These are phyloP conservation scores for Boletales sp. DNA, from an alignment of 768 basidiomycete genomes.

Conservation along the genomic window DNA sequence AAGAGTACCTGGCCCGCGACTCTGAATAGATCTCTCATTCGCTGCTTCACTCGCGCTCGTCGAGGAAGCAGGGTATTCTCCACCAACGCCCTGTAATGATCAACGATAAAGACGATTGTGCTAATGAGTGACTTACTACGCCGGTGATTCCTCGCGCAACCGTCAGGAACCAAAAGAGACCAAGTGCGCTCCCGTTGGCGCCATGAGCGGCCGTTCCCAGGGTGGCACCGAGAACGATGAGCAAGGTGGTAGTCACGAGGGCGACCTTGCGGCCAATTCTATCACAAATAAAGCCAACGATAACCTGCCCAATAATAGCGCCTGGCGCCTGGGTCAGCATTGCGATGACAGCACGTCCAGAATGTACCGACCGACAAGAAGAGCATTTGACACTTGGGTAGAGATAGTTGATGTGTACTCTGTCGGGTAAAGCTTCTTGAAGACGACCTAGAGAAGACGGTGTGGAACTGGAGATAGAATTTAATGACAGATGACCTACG, in stretches of 20 bases:
- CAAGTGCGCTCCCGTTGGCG: slow-evolving; percentile 47
- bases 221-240: slow-evolving; percentile 68
- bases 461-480: slow-evolving; percentile 3
- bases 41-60: slow-evolving; percentile 69
- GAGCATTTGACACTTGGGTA: slow-evolving; percentile 67
- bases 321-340: slow-evolving; percentile 33
- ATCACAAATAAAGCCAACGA: slow-evolving; percentile 70
- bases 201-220: slow-evolving; percentile 69
- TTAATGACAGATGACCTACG: slow-evolving; percentile 29
- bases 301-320: slow-evolving; percentile 56
- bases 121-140: slow-evolving; percentile 38
- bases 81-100: slow-evolving; percentile 57
- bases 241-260: slow-evolving; percentile 60
- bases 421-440: slow-evolving; percentile 60
- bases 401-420: slow-evolving; percentile 58
- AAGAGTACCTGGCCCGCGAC: slow-evolving; percentile 53
- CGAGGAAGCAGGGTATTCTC: slow-evolving; percentile 74
- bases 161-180: slow-evolving; percentile 74
- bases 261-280: slow-evolving; percentile 73
- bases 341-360: neutral
- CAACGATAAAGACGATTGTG: neutral
- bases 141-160: slow-evolving; percentile 70
- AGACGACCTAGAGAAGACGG: slow-evolving; percentile 48
- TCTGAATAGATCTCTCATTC: slow-evolving; percentile 59
- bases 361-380: slow-evolving; percentile 55